Evolutionary conservation across 176 grass and related monocot species (phyloP).

Genomic region (Otatea glauca): DNA sequence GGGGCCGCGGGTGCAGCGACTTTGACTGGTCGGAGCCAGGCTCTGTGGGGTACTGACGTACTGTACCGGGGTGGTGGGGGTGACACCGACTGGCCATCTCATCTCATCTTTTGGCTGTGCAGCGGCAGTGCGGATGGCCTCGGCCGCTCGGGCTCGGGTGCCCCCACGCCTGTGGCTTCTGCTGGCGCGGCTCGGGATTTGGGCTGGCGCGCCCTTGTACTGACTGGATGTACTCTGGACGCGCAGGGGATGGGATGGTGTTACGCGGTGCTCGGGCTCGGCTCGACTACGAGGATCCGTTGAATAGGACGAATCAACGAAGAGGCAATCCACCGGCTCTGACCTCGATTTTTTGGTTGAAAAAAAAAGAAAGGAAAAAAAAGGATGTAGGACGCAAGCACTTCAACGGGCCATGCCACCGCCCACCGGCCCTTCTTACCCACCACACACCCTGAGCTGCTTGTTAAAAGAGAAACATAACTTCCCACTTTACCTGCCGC

Average conservation of each 20-base stretch:
- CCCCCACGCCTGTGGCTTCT: background rate
- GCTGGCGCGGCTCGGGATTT: background rate
- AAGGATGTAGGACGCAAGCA: too few relatives aligned
- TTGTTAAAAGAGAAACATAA: too few relatives aligned
- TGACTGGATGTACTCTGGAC: background rate
- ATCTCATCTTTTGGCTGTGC: background rate
- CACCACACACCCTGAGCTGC: too few relatives aligned
- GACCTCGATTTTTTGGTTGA: background rate
- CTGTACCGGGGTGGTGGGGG: background rate
- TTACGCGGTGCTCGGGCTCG: background rate
- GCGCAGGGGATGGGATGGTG: background rate
- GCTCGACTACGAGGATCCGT: background rate
- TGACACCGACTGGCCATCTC: slow-evolving; percentile 33
- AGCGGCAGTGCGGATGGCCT: background rate
- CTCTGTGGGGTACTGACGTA: background rate
- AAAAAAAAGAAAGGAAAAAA: too few relatives aligned
- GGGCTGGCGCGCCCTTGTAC: background rate
- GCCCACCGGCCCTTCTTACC: too few relatives aligned
- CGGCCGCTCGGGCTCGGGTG: background rate
- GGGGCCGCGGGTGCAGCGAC: slow-evolving; percentile 24
- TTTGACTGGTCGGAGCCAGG: slow-evolving; percentile 20
- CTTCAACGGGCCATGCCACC: too few relatives aligned
- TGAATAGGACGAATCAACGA: too few relatives aligned
- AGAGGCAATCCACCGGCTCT: background rate
- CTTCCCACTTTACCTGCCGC: too few relatives aligned